These are phyloP conservation scores for Pyricularia sp. DNA, from an alignment of 2,329 filamentous ascomycete genomes.

Conservation along the genomic window DNA sequence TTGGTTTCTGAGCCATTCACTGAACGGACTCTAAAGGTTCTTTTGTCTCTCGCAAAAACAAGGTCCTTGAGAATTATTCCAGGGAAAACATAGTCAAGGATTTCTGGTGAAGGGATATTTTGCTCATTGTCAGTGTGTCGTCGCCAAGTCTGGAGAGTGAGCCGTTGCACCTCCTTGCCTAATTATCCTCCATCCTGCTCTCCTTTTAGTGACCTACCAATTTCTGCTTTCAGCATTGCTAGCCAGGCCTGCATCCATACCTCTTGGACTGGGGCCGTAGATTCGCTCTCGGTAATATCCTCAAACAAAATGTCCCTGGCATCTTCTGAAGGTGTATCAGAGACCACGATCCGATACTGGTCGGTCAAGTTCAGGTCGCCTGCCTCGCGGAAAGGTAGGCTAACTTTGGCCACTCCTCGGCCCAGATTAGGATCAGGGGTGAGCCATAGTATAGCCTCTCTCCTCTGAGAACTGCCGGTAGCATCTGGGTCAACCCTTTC, in stretches of 20 bases:
- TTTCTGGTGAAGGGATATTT: conserved; percentile 6
- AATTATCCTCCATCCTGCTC: background rate
- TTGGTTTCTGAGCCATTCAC: conserved; percentile 42
- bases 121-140: background rate
- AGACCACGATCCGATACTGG: conserved; percentile 45
- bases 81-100: conserved; percentile 57
- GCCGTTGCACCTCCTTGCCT: background rate
- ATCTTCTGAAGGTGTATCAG: conserved; percentile 38
- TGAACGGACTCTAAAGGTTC: conserved; percentile 48
- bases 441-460: conserved; percentile 11
- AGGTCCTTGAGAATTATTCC: conserved; percentile 63
- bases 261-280: conserved; percentile 15
- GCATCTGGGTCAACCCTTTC: conserved; percentile 5
- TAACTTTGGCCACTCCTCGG: conserved; percentile 42
- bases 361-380: conserved; percentile 67
- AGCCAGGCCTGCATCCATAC: conserved; percentile 27
- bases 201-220: conserved; percentile 8
- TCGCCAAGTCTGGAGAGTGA: background rate
- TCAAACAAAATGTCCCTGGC: conserved; percentile 50
- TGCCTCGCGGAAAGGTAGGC: conserved; percentile 62
- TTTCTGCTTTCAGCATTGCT: conserved; percentile 19
- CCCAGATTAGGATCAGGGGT: conserved; percentile 8
- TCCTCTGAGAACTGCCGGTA: background rate
- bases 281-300: conserved; percentile 39
- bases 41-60: conserved; percentile 42